Conservation (phyloP, 2,329 filamentous ascomycete genomes). For the Nemania serpens region DNA sequence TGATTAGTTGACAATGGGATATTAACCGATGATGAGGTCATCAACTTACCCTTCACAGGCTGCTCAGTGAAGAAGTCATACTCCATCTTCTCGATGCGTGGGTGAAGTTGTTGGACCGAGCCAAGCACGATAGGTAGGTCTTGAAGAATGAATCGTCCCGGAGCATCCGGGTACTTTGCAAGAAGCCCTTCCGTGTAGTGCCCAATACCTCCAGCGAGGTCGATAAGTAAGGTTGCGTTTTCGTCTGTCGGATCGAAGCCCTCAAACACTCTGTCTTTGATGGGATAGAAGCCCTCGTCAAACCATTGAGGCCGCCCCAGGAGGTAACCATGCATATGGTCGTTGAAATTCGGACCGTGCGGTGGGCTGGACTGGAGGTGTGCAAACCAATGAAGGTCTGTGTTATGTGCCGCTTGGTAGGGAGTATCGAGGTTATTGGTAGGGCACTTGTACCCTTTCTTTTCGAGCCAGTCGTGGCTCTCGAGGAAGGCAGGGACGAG, state of each 20-base stretch:
- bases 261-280: conserved; percentile 36
- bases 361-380: conserved; percentile 20
- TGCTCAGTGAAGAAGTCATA: conserved; percentile 35
- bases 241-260: conserved; percentile 26
- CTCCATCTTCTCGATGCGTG: conserved; percentile 28
- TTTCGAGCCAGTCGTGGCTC: conserved; percentile 14
- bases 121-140: conserved; percentile 27
- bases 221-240: conserved; percentile 36
- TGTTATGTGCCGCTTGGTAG: conserved; percentile 22
- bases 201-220: conserved; percentile 44
- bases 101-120: conserved; percentile 28
- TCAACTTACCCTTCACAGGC: conserved; percentile 6
- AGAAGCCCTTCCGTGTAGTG: conserved; percentile 44
- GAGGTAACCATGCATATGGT: conserved; percentile 40
- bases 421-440: conserved; percentile 30
- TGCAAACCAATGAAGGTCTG: conserved; percentile 25
- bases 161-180: conserved; percentile 22
- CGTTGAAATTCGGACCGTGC: conserved; percentile 24
- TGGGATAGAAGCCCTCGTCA: conserved; percentile 40
- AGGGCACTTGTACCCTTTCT: conserved; percentile 20
- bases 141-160: conserved; percentile 32
- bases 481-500: conserved; percentile 12
- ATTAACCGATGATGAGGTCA: background rate
- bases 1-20: background rate
- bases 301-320: conserved; percentile 44